Base-by-base conservation (phyloP, 768 basidiomycete genomes). In the Porphyrellus cyaneotinctus region DNA sequence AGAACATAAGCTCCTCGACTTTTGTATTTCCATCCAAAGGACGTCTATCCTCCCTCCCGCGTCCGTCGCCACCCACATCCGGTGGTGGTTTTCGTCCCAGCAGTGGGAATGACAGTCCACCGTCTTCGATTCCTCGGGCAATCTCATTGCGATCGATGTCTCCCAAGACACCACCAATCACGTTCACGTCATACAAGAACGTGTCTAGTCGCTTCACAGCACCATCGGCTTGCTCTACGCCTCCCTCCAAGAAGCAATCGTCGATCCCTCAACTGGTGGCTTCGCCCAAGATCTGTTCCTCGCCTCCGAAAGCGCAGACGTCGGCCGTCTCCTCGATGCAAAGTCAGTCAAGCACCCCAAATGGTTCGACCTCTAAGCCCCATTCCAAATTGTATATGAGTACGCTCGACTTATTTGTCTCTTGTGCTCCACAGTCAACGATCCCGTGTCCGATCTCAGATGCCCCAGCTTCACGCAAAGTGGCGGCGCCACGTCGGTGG, bases 331-430 rank as follows among this genome's bases (percentile, higher is more conserved):
- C 54, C 36, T 53, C 52, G 62, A 63, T 53, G 54, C 56, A 60
- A 43, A 55, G 51, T 53, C 58, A 53, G 66, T 63, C 53, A 58
- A 51, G 57, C 61, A 51, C 43, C 35, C 49, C 72, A 78, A 80
- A 83, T 77, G 82, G 83, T 83, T 84, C 81, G 81, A 73, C 73
- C 56, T 75, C 72, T 77, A 75, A 75, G 66, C 77, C 80, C 73
- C 75, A 73, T 65, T 74, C 71, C 68, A 68, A 58, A 60, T 63
- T 72, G 65, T 64, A 70, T 58, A 73, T 72, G 70, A 76, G 84
- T 83, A 81, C 77, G 82, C 80, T 72, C 75, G 73, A 75, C 82
- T 80, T 65, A 81, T 78, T 72, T 65, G 47, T 65, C 56, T 62
- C 65, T 67, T 68, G 62, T 58, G 41, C 58, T 70, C 62, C 62